Percentiles rank a stretch among this genome's conserved stretches.
phyloP scores from a whole-genome alignment of 306 rosid genomes.

The Chamaecrista fasciculata region DNA sequence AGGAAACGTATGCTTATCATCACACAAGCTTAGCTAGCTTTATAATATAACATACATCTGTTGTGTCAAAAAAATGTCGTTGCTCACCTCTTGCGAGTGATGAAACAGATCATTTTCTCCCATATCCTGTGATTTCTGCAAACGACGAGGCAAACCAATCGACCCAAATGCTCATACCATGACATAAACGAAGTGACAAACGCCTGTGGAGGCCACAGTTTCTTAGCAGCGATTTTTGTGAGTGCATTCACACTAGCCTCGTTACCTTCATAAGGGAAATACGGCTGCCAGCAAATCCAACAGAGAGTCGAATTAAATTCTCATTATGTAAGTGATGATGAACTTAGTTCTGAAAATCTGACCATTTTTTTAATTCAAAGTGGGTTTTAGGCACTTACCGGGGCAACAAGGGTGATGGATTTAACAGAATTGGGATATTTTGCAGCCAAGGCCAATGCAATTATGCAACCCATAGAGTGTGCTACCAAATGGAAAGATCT shows the following conservation, averaged over 20 bases:
- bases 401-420: conserved; percentile 79
- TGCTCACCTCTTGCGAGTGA: conserved; percentile 52
- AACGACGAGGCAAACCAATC: conserved; percentile 59
- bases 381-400: conserved; percentile 50
- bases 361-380: too few species aligned
- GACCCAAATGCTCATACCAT: conserved; percentile 71
- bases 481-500: conserved; percentile 79
- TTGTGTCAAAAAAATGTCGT: too few species aligned
- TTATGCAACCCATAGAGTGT: conserved; percentile 87
- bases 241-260: conserved; percentile 46
- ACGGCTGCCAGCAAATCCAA: conserved; percentile 56
- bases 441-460: conserved; percentile 81
- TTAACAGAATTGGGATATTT: conserved; percentile 53
- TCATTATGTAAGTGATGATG: too few species aligned
- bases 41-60: too few species aligned
- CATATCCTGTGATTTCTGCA: conserved; percentile 77
- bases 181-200: conserved; percentile 57
- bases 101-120: conserved; percentile 54
- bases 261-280: conserved; percentile 44
- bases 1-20: not conserved
- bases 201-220: conserved; percentile 59
- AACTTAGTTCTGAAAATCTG: too few species aligned
- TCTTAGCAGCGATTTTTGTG: conserved; percentile 39
- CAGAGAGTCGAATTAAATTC: too few species aligned
- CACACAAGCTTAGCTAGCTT: too few species aligned